Evolutionary conservation across 2,329 filamentous ascomycete species (phyloP), one percentile per base, ranked within the genome.

Genomic region (Anisogramma anomala): DNA sequence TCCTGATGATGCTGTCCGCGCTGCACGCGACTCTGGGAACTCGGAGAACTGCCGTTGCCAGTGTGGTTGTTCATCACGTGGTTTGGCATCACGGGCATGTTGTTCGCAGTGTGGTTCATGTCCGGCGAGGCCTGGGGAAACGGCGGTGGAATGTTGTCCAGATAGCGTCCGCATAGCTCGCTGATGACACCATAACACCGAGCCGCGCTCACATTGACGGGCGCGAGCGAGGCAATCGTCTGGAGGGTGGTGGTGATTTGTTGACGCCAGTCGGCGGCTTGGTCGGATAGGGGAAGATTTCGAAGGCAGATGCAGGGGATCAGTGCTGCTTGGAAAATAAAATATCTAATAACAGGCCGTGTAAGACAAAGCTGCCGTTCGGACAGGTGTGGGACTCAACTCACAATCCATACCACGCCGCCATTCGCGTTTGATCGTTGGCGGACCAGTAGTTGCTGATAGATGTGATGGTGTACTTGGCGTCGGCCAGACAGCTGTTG

Each of bases 251-350:
- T 55, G 3, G 48, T 50, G 28, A 69, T 60, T 43, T 69, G 66
- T 2, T 52, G 47, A 7, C 61, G 56, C 66, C 65, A 69, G 41
- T 58, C 58, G 1, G 51, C 30, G 6, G 62, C 62, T 8, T 58
- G 48, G 2, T 53, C 41, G 2, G 63, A 59, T 6, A 50, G 48
- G 0, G 66, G 63, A 4, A 63, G 53, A 39, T 66, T 67, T 5
- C 66, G 62, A 2, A 69, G 56, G 42, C 65, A 69, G 9, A 69
- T 62, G 33, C 60, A 64, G 1, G 66, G 68, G 8, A 71, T 69
- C 13, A 71, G 52, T 2, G 62, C 63, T 0, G 67, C 66, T 42
- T 70, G 67, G 40, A 71, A 71, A 4, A 69, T 55, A 42, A 69
- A 69, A 48, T 67, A 69, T 23, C 46, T 48, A 27, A 13, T 8